Percentiles rank a stretch among this genome's conserved stretches.
Conservation (phyloP, 225 moss, liverwort and hornwort genomes). For the Asterella californica region DNA sequence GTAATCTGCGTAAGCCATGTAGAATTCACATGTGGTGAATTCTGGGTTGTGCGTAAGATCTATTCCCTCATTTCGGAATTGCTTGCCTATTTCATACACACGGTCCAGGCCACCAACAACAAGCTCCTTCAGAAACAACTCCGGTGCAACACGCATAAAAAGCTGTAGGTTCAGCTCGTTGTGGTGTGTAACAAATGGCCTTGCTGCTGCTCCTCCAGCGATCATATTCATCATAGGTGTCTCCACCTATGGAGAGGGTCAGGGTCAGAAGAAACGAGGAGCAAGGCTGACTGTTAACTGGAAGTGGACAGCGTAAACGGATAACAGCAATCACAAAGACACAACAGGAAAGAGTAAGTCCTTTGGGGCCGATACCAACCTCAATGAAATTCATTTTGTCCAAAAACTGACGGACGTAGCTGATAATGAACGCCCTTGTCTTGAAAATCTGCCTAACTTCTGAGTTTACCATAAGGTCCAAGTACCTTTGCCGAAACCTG, state of each 20-base stretch:
- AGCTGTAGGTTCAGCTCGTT: slow-evolving; percentile 88
- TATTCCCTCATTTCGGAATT: slow-evolving; percentile 91
- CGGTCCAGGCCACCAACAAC: slow-evolving; percentile 91
- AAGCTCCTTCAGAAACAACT: slow-evolving; percentile 79
- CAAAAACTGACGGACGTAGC: slow-evolving; percentile 61
- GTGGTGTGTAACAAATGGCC: slow-evolving; percentile 90
- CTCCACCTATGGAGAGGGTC: slow-evolving; percentile 57
- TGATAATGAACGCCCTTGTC: slow-evolving; percentile 79
- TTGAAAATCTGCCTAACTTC: slow-evolving; percentile 84
- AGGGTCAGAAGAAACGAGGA: neutral
- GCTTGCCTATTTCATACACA: slow-evolving; percentile 96
- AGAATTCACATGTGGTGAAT: slow-evolving; percentile 95
- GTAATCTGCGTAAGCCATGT: slow-evolving; percentile 97
- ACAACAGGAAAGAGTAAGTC: neutral
- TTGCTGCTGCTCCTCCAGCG: slow-evolving; percentile 91
- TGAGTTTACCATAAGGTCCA: slow-evolving; percentile 80
- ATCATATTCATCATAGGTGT: slow-evolving; percentile 99
- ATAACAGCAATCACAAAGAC: neutral
- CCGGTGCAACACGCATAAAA: slow-evolving; percentile 92
- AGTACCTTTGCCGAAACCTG: slow-evolving; percentile 83
- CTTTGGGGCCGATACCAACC: slow-evolving; percentile 33
- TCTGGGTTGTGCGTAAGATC: slow-evolving; percentile 97
- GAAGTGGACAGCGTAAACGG: neutral
- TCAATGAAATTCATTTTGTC: slow-evolving; percentile 76
- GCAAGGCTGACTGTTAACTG: neutral